phyloP scores from a whole-genome alignment of 2,329 filamentous ascomycete genomes.

The Pseudogymnoascus sp. region DNA sequence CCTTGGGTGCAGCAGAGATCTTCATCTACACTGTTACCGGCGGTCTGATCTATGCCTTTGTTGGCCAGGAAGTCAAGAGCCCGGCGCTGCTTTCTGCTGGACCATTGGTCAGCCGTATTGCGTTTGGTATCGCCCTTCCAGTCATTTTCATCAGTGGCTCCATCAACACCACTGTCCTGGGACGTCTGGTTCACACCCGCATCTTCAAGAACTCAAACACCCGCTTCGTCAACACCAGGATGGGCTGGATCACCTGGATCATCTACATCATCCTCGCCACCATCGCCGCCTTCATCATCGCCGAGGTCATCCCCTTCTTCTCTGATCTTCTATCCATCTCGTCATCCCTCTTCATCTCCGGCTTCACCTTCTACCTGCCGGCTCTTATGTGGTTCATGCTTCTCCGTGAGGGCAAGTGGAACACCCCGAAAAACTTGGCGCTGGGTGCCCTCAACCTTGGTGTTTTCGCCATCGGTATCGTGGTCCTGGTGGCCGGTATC shows the following conservation, averaged over 20 bases:
- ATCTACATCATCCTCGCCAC: conserved; percentile 36
- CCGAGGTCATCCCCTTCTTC: conserved; percentile 51
- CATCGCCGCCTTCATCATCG: conserved; percentile 49
- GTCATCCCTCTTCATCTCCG: conserved; percentile 22
- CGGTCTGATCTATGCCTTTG: conserved; percentile 53
- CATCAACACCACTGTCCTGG: conserved; percentile 49
- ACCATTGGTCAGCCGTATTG: conserved; percentile 44
- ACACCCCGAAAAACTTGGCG: conserved; percentile 20
- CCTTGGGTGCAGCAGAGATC: conserved; percentile 45
- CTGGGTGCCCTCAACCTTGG: conserved; percentile 18
- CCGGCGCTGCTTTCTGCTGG: conserved; percentile 52
- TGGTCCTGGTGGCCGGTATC: conserved; percentile 21
- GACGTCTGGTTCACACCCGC: conserved; percentile 23
- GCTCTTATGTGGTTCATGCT: conserved; percentile 25
- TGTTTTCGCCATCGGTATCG: conserved; percentile 20
- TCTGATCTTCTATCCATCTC: conserved; percentile 37
- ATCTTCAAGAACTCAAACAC: conserved; percentile 21
- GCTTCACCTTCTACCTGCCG: conserved; percentile 26
- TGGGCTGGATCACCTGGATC: conserved; percentile 34
- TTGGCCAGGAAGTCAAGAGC: conserved; percentile 45
- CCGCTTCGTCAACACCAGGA: conserved; percentile 21
- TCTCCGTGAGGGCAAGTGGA: conserved; percentile 23
- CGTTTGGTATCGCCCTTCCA: conserved; percentile 52
- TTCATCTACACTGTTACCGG: conserved; percentile 50
- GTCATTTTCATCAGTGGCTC: conserved; percentile 57